Conservation (phyloP, 2,329 filamentous ascomycete species). For the Biscogniauxia sp. region DNA sequence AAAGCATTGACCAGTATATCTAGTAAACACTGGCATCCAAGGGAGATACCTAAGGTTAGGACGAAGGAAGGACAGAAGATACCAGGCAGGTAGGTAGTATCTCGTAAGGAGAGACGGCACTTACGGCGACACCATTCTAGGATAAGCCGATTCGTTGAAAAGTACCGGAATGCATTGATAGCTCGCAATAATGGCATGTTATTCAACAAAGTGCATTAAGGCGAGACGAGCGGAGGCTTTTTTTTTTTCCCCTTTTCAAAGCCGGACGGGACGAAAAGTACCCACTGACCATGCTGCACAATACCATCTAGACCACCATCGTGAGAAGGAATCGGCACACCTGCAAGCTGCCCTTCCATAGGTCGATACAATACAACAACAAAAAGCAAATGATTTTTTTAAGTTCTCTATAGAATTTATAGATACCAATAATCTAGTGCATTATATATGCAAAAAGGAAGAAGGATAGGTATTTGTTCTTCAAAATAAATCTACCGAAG, state of each 20-base stretch:
- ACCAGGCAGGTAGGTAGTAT: no score
- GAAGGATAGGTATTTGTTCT: no score
- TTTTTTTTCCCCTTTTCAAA: background rate
- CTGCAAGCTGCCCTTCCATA: background rate
- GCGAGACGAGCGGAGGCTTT: no score
- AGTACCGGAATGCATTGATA: background rate
- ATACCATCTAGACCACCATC: background rate
- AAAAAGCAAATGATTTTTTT: no score
- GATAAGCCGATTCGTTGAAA: background rate
- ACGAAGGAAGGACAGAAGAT: no score
- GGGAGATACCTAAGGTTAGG: no score
- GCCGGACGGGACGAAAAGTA: background rate
- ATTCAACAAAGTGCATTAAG: background rate
- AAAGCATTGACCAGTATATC: background rate
- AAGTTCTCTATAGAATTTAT: no score
- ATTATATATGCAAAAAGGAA: no score
- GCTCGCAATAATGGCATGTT: background rate
- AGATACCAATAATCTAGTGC: no score
- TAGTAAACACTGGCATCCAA: background rate
- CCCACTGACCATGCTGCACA: background rate
- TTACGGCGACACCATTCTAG: no score
- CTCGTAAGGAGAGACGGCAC: no score
- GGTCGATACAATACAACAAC: no score
- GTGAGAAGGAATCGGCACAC: background rate
- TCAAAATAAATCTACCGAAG: background rate